phyloP scores from a whole-genome alignment of 2,329 filamentous ascomycete genomes.

The Penicillium sp. region DNA sequence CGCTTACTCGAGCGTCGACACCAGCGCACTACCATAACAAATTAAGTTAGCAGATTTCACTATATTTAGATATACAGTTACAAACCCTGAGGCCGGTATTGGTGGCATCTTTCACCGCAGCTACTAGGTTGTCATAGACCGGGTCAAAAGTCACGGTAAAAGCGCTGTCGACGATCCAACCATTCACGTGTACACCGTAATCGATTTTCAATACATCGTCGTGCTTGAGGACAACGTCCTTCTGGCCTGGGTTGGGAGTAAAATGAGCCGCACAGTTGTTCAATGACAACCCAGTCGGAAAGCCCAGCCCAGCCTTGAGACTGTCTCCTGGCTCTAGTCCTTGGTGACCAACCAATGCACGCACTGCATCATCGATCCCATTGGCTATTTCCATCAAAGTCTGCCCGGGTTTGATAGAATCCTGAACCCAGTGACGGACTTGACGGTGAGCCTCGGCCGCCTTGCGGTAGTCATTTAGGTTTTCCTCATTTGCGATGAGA shows the following conservation, averaged over 20 bases:
- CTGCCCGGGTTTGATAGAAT: constrained; percentile 48
- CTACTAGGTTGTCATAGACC: constrained; percentile 69
- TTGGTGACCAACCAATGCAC: constrained; percentile 48
- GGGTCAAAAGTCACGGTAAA: constrained; percentile 75
- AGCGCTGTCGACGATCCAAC: constrained; percentile 74
- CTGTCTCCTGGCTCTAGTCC: constrained; percentile 51
- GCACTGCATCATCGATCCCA: constrained; percentile 53
- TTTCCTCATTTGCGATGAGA: constrained; percentile 44
- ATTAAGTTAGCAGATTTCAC: constrained; percentile 12
- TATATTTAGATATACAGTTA: not conserved
- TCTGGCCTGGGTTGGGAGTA: constrained; percentile 56
- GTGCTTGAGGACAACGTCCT: constrained; percentile 66
- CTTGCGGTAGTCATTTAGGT: constrained; percentile 53
- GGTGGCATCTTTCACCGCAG: constrained; percentile 70
- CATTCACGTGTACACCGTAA: constrained; percentile 76
- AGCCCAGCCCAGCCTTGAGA: constrained; percentile 52
- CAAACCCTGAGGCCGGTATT: constrained; percentile 53
- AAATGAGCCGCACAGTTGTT: constrained; percentile 55
- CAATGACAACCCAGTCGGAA: constrained; percentile 53
- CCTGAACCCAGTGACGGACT: constrained; percentile 49
- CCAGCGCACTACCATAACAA: constrained; percentile 43
- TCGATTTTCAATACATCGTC: constrained; percentile 80
- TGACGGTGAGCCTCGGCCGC: constrained; percentile 56
- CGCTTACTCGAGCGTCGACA: constrained; percentile 51
- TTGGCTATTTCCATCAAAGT: constrained; percentile 49